Evolutionary conservation across 805 yeast genomes (phyloP), one percentile per base, ranked within the genome.

Genomic region (Candida succiphila): DNA sequence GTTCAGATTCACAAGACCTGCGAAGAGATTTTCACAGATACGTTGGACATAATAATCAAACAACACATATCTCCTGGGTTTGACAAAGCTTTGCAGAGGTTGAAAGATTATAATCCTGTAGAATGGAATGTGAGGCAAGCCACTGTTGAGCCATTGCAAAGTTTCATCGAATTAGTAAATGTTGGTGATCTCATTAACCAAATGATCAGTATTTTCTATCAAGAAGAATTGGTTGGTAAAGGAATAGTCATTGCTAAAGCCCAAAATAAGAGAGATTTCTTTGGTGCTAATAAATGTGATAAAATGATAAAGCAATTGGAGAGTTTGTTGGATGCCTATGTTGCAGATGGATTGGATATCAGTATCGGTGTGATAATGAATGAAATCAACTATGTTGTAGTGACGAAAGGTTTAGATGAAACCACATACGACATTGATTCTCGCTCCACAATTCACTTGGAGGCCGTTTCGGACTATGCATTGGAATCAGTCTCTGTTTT

Each of bases 161-260:
- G 83, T 29, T 89, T 92, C 46, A 81, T 94, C 14, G 96, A 89
- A 51, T 67, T 92, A 36, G 92, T 92, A 24, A 92, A 88, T 45
- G 78, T 85, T 38, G 96, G 96, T 4, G 98, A 89, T 54, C 62
- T 89, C 37, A 84, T 92, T 17, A 79, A 86, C 46, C 96, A 89
- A 52, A 85, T 89, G 94, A 61, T 88, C 29, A 87, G 83, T 33
- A 84, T 86, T 5, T 92, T 92, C 45, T 89, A 86, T 58, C 81
- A 82, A 45, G 88, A 84, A 51, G 97, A 89, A 51, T 66, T 89
- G 43, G 52, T 75, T 7, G 54, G 62, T 34, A 61, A 53, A 20
- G 64, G 69, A 25, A 66, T 85, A 17, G 74, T 86, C 19, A 33
- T 34, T 12, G 36, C 36, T 14, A 52, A 49, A 19, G 42, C 46